Base-by-base conservation (phyloP, 495 filamentous ascomycete genomes). In the Penicillium parvum region DNA sequence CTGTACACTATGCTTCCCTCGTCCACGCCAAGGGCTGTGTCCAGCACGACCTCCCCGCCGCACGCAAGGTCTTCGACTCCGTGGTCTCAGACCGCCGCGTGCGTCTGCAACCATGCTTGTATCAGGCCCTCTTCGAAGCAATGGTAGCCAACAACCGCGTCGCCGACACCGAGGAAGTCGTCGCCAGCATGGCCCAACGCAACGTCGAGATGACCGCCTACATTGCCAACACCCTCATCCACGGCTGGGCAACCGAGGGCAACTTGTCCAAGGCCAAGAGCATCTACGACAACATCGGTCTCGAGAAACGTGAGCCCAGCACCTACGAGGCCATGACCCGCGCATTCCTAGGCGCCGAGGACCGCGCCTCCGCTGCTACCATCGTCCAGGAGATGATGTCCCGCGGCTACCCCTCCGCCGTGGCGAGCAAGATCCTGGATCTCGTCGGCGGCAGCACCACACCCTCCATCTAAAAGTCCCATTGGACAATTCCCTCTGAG, bases 251-350 rank as follows among this genome's bases (percentile, higher is more conserved):
- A 25, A 71, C 79, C 20, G 86, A 86, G 62, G 85, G 84, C 64
- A 77, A 90, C 41, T 86, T 98, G 18, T 65, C 61, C 38, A 89
- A 87, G 63, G 86, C 88, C 26, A 79, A 83, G 64, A 70, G 73
- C 5, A 79, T 96, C 50, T 98, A 95, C 60, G 75, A 84, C 27
- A 70, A 76, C 33, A 78, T 98, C 26, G 77, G 81, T 23, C 74
- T 73, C 18, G 74, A 79, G 21, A 87, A 84, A 70, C 80, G 92
- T 19, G 92, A 98, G 68, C 92, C 92, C 5, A 95, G 88, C 68
- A 98, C 92, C n/a, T 98, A 98, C 60, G 92, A 98, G 68, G 90
- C 91, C 25, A 98, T 98, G 94, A 95, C 89, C 14, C 78, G 94
- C 16, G 94, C 94, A 0, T 96, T 84, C 71, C 75, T 97, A 35